Percentiles rank a stretch among this genome's conserved stretches.
These are phyloP conservation scores for Colletotrichum sp. DNA, from an alignment of 2,329 filamentous ascomycete species.

Conservation along the genomic window DNA sequence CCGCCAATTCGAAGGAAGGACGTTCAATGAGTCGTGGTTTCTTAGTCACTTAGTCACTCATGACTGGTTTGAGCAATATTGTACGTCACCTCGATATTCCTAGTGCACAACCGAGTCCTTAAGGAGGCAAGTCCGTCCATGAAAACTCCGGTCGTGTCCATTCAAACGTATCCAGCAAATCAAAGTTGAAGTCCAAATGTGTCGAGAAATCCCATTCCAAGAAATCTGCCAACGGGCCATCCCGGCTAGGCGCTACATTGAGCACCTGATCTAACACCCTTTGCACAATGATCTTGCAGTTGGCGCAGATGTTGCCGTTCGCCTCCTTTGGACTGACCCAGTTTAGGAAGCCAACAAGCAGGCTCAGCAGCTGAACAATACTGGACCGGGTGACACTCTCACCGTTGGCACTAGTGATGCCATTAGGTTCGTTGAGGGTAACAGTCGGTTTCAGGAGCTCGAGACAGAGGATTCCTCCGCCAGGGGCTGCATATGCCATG, in stretches of 20 bases:
- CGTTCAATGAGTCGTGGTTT: neutral
- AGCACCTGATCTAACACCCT: conserved; percentile 55
- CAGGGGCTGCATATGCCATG: conserved; percentile 55
- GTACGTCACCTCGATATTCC: neutral
- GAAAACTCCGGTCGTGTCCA: conserved; percentile 40
- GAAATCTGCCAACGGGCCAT: conserved; percentile 8
- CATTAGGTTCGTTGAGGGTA: conserved; percentile 29
- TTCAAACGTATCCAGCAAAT: conserved; percentile 54
- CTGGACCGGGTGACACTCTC: conserved; percentile 46
- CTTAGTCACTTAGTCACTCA: neutral
- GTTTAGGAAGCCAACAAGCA: conserved; percentile 55
- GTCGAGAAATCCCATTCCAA: conserved; percentile 38
- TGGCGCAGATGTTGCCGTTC: conserved; percentile 50
- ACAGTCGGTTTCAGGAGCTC: conserved; percentile 43
- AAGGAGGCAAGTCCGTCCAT: neutral
- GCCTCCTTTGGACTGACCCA: conserved; percentile 54
- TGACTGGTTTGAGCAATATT: neutral
- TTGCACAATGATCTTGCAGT: conserved; percentile 53
- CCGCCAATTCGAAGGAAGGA: neutral
- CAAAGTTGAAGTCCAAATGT: conserved; percentile 47
- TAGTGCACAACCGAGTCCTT: neutral
- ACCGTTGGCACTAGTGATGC: conserved; percentile 29
- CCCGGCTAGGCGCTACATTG: conserved; percentile 36
- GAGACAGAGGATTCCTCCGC: conserved; percentile 54
- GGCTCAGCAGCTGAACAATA: conserved; percentile 57